These are phyloP conservation scores for Xylariaceae sp. DNA, from an alignment of 2,329 filamentous ascomycete species.

Conservation along the genomic window DNA sequence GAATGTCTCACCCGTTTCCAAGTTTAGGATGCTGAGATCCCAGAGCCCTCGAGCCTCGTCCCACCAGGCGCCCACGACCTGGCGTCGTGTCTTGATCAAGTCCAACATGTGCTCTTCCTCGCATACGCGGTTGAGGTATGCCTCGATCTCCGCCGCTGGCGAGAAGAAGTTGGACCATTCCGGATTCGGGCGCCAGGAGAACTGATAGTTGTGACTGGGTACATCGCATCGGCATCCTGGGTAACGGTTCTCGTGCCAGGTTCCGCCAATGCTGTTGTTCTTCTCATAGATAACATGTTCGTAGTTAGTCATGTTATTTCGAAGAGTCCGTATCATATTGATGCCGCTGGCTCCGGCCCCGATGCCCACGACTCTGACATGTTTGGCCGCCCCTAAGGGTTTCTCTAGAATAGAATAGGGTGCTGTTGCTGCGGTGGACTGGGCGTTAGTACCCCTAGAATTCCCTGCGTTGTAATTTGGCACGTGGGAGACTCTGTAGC, in stretches of 20 bases:
- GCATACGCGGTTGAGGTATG: constrained; percentile 53
- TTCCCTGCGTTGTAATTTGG: constrained; percentile 16
- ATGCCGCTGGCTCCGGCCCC: constrained; percentile 49
- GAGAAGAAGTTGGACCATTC: constrained; percentile 63
- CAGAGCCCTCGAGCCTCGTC: constrained; percentile 47
- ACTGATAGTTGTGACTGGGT: constrained; percentile 64
- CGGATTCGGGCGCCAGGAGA: constrained; percentile 62
- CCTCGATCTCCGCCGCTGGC: constrained; percentile 56
- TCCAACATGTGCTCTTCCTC: constrained; percentile 51
- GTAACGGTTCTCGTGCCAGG: constrained; percentile 63
- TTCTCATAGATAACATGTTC: constrained; percentile 58
- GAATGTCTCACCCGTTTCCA: constrained; percentile 44
- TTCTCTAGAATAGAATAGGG: constrained; percentile 42
- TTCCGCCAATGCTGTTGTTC: constrained; percentile 57
- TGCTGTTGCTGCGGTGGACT: constrained; percentile 16
- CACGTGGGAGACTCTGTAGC: constrained; percentile 24
- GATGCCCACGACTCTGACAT: constrained; percentile 48
- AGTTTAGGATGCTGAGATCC: constrained; percentile 44
- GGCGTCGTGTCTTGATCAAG: constrained; percentile 47
- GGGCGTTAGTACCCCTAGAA: constrained; percentile 23
- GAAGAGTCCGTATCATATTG: constrained; percentile 49
- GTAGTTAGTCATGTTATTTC: constrained; percentile 45
- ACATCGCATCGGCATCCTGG: constrained; percentile 61
- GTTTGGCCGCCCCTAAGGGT: constrained; percentile 43
- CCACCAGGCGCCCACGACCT: constrained; percentile 49